Base-by-base conservation (phyloP, 352 stramenopile genomes). In the Thalassiosira exigua region DNA sequence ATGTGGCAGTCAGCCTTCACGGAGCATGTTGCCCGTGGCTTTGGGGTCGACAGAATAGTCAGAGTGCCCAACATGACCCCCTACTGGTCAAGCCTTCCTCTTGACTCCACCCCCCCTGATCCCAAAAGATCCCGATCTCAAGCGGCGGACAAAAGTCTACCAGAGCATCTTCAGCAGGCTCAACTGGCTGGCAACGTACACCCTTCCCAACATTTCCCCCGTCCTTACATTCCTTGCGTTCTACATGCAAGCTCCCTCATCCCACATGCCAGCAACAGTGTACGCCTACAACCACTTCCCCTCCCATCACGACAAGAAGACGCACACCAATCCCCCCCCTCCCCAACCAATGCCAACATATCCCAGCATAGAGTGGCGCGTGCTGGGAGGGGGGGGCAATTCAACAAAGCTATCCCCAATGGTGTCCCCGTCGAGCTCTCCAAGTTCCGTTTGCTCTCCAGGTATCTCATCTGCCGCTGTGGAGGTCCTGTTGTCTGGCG, bases 31-130 rank as follows among this genome's bases (percentile, higher is more conserved):
- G 57, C 32, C 24, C 26, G 51, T 51, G 14, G 57, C 19, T 66
- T 66, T 33, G 57, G 57, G 9, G n/a, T 66, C 1, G 4, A 54
- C 5, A 1, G 14, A 1, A 41, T 62, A 4, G 30, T 52, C 24
- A 27, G 36, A 5, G 26, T 29, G 9, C 46, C 30, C n/a, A 56
- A 30, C 7, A 27, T 52, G 7, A 85, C 71, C 53, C 78, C 71
- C 7, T 82, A 82, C 36, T 58, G 61, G n/a, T 80, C 65, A 4
- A 66, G 78, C 0, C 29, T 71, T 1, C 68, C 72, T 0, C 82
- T 85, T 29, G 71, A 85, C 39, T 66, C 57, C 1, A 42, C 51
- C 41, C 57, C 57, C 4, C 24, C n/a, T 33, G n/a, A 0, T 1
- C 4, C 4, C 57, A 19, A n/a, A 66, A 17, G 50, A 73, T 26